A percentile compares a stretch with the other conserved stretches of the same genome.
Conservation (phyloP, 331 rosid species). For the Rhamnella rubrinervis region DNA sequence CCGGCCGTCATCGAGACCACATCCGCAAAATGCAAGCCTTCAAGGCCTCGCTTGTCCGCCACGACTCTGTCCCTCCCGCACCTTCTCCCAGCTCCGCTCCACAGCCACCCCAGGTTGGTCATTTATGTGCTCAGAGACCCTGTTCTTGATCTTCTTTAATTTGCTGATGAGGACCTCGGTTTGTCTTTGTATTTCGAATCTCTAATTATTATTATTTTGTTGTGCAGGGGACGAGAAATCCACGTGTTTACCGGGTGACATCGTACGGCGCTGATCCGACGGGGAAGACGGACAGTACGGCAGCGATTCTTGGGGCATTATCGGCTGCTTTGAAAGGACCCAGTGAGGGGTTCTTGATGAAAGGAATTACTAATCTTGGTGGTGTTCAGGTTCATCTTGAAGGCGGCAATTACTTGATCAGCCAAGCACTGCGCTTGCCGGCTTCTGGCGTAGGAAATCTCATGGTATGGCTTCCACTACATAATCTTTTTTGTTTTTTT, state of each 20-base stretch:
- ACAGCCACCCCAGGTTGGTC: constrained; percentile 32
- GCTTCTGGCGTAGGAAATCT: constrained; percentile 63
- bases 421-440: constrained; percentile 58
- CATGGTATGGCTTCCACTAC: constrained; percentile 44
- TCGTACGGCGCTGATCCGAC: constrained; percentile 88
- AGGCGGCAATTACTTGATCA: constrained; percentile 72
- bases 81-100: constrained; percentile 40
- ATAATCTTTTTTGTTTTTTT: neutral
- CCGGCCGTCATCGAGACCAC: constrained; percentile 21
- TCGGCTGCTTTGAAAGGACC: constrained; percentile 50
- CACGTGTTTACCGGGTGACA: constrained; percentile 56
- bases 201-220: constrained; percentile 5
- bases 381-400: constrained; percentile 68
- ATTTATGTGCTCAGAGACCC: neutral
- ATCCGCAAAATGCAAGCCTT: constrained; percentile 39
- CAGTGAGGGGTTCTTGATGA: constrained; percentile 47
- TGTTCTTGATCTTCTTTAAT: neutral
- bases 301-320: constrained; percentile 61
- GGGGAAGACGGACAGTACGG: constrained; percentile 70
- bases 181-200: neutral
- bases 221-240: constrained; percentile 42
- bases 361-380: constrained; percentile 67
- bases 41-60: constrained; percentile 36
- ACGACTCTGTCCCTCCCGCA: constrained; percentile 33
- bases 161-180: neutral